Percentiles rank a stretch among this genome's conserved stretches.
phyloP scores from a whole-genome alignment of 2,329 filamentous ascomycete genomes.

The Cercospora janseana region DNA sequence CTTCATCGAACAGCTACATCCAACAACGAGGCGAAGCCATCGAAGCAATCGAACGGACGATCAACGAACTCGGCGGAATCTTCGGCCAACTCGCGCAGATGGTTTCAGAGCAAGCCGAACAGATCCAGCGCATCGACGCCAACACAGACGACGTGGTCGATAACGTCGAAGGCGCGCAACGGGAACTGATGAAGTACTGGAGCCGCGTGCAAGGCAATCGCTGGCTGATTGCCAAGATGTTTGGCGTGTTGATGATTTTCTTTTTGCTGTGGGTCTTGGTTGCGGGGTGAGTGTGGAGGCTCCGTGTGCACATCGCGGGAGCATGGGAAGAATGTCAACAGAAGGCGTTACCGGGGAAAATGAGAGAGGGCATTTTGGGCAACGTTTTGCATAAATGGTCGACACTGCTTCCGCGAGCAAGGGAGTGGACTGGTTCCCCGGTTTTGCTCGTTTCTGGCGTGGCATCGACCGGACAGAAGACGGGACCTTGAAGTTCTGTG shows the following conservation, averaged over 20 bases:
- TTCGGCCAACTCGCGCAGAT: conserved; percentile 94
- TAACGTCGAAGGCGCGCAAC: conserved; percentile 94
- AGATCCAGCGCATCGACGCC: conserved; percentile 95
- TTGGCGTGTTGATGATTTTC: conserved; percentile 87
- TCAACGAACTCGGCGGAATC: conserved; percentile 84
- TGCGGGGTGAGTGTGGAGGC: conserved; percentile 28
- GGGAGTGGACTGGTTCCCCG: no score
- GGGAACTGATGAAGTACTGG: conserved; percentile 97
- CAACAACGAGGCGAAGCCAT: conserved; percentile 93
- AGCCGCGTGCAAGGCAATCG: conserved; percentile 87
- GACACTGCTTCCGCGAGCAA: no score
- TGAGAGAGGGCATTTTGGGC: no score
- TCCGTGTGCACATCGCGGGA: not conserved
- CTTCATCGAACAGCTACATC: conserved; percentile 82
- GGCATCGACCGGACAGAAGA: no score
- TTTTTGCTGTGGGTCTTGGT: conserved; percentile 40
- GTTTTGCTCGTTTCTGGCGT: no score
- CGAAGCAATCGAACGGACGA: conserved; percentile 93
- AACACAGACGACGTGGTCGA: conserved; percentile 98
- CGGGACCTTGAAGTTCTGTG: no score
- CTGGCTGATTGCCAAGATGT: conserved; percentile 85
- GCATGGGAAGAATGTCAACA: not conserved
- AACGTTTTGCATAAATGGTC: no score
- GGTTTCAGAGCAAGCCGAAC: conserved; percentile 96
- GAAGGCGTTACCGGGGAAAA: no score